A percentile compares a stretch with the other conserved stretches of the same genome.
Conservation (phyloP, 345 rosid species). For the Lepidium aucheri region DNA sequence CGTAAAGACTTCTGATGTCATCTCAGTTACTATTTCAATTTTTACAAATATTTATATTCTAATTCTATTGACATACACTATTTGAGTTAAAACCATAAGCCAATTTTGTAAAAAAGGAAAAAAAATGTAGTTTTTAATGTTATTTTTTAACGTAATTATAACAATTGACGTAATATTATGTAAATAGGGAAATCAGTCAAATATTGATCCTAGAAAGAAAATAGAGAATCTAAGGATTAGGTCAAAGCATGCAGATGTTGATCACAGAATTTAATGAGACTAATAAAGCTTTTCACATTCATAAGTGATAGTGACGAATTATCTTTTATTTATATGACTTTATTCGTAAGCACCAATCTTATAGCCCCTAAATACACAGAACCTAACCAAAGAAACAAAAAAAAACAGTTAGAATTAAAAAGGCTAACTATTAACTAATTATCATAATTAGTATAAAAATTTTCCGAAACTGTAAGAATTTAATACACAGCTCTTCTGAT, state of each 20-base stretch:
- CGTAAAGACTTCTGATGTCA: slow-evolving; percentile 12
- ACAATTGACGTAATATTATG: too few relatives aligned
- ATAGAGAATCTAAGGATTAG: not conserved
- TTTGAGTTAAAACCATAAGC: too few relatives aligned
- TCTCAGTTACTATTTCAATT: not conserved
- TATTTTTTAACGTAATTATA: too few relatives aligned
- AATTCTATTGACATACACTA: too few relatives aligned
- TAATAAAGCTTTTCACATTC: not conserved
- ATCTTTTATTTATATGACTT: not conserved
- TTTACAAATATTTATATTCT: too few relatives aligned
- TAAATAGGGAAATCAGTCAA: not conserved
- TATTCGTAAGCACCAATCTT: not conserved
- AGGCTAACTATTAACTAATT: not conserved
- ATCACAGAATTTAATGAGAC: not conserved
- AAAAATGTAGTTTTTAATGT: too few relatives aligned
- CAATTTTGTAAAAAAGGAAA: too few relatives aligned
- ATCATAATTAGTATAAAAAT: too few relatives aligned
- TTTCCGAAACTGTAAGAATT: too few relatives aligned
- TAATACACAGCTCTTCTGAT: too few relatives aligned
- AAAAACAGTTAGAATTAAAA: not conserved
- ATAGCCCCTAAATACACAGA: not conserved
- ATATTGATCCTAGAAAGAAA: not conserved
- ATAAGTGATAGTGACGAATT: slow-evolving; percentile 12
- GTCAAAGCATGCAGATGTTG: slow-evolving; percentile 20
- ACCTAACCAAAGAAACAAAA: not conserved